These are phyloP conservation scores for Gryganskiella cystojenkinii DNA, from an alignment of 192 early-diverging fungal species.

Conservation along the genomic window DNA sequence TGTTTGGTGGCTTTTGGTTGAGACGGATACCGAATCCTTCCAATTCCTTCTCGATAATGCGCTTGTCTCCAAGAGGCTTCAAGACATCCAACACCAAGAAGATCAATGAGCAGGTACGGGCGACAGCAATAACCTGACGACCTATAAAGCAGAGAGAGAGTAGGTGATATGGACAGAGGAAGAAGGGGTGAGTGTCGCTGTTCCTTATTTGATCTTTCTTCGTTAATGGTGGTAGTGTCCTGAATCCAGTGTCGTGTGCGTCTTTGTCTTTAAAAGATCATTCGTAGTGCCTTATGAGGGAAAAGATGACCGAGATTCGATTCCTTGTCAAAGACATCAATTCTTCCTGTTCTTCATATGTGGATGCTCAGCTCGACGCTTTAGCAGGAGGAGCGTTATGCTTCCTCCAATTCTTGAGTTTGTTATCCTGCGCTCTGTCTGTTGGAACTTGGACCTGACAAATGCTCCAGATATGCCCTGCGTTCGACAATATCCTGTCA, in stretches of 20 bases:
- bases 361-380: neutral
- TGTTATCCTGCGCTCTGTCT: neutral
- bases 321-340: too few relatives aligned
- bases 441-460: too few relatives aligned
- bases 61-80: slow-evolving; percentile 95
- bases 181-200: too few relatives aligned
- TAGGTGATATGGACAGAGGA: neutral
- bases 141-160: slow-evolving; percentile 7
- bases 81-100: slow-evolving; percentile 97
- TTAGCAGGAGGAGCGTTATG: neutral
- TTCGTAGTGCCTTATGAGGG: too few relatives aligned
- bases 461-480: too few relatives aligned
- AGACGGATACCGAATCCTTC: slow-evolving; percentile 98
- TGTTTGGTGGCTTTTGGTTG: slow-evolving; percentile 96
- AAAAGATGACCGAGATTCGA: neutral
- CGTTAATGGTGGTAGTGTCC: too few relatives aligned
- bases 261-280: too few relatives aligned
- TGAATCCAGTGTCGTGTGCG: too few relatives aligned
- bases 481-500: too few relatives aligned
- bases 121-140: slow-evolving; percentile 94
- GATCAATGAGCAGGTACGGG: slow-evolving; percentile 96
- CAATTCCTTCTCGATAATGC: slow-evolving; percentile 95
- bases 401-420: neutral
- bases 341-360: too few relatives aligned
- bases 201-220: neutral